phyloP scores from a whole-genome alignment of 1,284 basidiomycete genomes.

The Cystobasidium pallidum region DNA sequence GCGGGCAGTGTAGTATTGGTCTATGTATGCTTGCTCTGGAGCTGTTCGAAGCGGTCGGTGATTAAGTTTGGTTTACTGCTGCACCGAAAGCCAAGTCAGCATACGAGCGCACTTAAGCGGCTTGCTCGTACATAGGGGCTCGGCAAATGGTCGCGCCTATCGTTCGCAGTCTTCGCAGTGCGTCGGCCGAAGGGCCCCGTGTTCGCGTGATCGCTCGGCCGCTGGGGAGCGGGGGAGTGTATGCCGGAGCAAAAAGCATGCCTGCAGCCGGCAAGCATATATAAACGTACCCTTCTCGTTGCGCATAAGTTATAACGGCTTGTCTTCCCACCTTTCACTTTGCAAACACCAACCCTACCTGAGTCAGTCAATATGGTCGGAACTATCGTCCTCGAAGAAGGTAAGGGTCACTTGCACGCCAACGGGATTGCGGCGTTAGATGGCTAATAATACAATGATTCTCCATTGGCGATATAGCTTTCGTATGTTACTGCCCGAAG shows the following conservation, averaged over 20 bases:
- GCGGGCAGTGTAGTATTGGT: too few relatives aligned
- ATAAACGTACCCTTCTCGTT: neutral
- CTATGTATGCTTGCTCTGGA: too few relatives aligned
- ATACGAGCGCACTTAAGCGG: conserved; percentile 1
- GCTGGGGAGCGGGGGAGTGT: neutral
- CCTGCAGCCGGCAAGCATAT: neutral
- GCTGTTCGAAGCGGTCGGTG: too few relatives aligned
- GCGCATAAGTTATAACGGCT: neutral
- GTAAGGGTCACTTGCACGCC: conserved; percentile 12
- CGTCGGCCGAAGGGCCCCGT: conserved; percentile 3
- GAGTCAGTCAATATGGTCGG: conserved; percentile 38
- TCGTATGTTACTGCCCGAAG: neutral
- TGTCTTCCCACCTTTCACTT: conserved; percentile 11
- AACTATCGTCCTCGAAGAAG: conserved; percentile 44
- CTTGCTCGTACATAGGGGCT: neutral
- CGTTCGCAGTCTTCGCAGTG: neutral
- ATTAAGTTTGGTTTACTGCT: too few relatives aligned
- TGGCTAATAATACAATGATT: neutral
- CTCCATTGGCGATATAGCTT: neutral
- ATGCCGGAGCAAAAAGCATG: neutral
- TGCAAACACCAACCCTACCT: neutral
- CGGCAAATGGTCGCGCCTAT: conserved; percentile 12
- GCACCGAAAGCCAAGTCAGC: neutral
- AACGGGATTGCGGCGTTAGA: neutral
- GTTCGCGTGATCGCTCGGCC: conserved; percentile 6